Percentiles rank a stretch among this genome's conserved stretches.
These are phyloP conservation scores for Candida piceae DNA, from an alignment of 805 yeast species.

Conservation along the genomic window DNA sequence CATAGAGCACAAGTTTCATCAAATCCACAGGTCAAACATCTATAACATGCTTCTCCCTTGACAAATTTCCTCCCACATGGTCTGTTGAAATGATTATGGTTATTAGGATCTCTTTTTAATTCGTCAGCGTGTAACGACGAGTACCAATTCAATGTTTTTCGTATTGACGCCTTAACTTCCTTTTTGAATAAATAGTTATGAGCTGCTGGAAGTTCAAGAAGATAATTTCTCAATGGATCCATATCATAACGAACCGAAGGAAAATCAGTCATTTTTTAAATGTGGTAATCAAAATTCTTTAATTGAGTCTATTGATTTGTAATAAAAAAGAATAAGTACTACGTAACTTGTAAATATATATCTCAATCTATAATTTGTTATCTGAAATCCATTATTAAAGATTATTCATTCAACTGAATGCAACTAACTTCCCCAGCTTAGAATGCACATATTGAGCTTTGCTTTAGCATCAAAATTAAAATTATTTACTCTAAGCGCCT, in stretches of 20 bases:
- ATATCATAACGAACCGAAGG: not conserved
- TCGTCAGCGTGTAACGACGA: conserved; percentile 11
- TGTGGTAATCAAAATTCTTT: too few relatives aligned
- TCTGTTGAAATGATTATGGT: conserved; percentile 49
- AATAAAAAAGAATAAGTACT: too few relatives aligned
- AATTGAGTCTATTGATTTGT: too few relatives aligned
- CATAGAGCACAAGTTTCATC: conserved; percentile 87
- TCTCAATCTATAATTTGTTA: too few relatives aligned
- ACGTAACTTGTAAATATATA: too few relatives aligned
- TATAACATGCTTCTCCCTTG: conserved; percentile 76
- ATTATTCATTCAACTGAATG: too few relatives aligned
- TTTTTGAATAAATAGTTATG: conserved; percentile 26
- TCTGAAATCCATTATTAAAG: too few relatives aligned
- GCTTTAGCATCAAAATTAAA: too few relatives aligned
- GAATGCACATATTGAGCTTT: too few relatives aligned
- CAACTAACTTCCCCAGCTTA: too few relatives aligned
- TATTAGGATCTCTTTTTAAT: conserved; percentile 18
- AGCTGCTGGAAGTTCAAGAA: not conserved
- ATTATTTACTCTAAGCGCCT: too few relatives aligned
- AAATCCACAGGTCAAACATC: conserved; percentile 69
- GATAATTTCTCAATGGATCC: not conserved
- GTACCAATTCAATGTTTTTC: conserved; percentile 32
- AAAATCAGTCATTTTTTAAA: too few relatives aligned
- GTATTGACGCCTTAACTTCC: conserved; percentile 28
- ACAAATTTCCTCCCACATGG: conserved; percentile 71